These are phyloP conservation scores for Ganoderma boninense DNA, from an alignment of 1,284 basidiomycete genomes.

Conservation along the genomic window DNA sequence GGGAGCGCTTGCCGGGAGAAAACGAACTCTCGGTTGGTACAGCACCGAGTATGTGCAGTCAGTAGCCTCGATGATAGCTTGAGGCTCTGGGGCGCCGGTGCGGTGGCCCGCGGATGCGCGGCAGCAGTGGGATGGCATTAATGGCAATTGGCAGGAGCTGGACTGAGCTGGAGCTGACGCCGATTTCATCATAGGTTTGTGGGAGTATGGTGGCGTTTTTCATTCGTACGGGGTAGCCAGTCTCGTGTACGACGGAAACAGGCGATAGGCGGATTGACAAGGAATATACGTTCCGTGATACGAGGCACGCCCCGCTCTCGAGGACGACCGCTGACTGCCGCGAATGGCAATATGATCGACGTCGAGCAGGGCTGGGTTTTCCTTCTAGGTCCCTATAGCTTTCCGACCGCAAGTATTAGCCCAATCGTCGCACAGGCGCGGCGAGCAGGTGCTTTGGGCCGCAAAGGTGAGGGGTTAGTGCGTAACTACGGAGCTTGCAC, in stretches of 20 bases:
- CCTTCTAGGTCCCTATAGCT: neutral
- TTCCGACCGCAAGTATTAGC: neutral
- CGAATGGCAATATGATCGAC: neutral
- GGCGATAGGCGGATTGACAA: constrained; percentile 55
- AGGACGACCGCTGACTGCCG: neutral
- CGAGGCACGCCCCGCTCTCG: neutral
- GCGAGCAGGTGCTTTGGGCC: neutral
- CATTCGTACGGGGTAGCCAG: constrained; percentile 87
- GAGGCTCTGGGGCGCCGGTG: no score
- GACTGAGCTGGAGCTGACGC: constrained; percentile 9
- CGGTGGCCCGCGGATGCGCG: constrained; percentile 5
- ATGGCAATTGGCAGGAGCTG: no score
- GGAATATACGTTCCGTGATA: constrained; percentile 3
- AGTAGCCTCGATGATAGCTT: no score
- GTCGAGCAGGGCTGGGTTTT: neutral
- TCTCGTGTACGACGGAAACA: constrained; percentile 89
- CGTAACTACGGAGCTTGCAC: neutral
- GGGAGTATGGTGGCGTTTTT: constrained; percentile 84
- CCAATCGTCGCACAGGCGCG: constrained; percentile 2
- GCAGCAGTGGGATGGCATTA: no score
- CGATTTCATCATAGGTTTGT: constrained; percentile 22
- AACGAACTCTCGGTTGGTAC: neutral
- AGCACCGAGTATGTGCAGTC: no score
- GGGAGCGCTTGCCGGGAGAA: neutral
- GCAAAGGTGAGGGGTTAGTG: neutral